Evolutionary conservation across 2,329 filamentous ascomycete genomes (phyloP), one percentile per base, ranked within the genome.

Genomic region (Xylaria sp.): DNA sequence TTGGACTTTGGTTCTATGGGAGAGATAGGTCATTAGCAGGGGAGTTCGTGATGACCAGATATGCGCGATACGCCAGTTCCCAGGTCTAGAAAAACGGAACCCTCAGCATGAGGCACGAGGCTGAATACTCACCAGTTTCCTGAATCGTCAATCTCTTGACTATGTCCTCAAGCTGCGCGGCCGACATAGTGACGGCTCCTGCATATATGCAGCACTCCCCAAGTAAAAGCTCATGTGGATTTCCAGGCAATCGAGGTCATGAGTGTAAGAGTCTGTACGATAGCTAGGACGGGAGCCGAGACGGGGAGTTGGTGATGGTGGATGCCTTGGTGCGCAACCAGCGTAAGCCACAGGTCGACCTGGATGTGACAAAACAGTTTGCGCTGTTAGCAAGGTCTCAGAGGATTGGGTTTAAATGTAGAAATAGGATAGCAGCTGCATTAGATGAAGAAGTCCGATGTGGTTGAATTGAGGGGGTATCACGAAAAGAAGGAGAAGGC

Each of bases 1-100:
- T 94, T 97, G 67, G 90, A 82, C 83, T 93, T 93, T 67, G 91
- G 83, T 83, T 98, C 96, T 97, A 70, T 21, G 66, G 47, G 62
- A 44, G 27, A 59, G 29, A 44, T n/a, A 25, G n/a, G 3, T 9
- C 48, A 27, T 70, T 50, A 71, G 64, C 25, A 64, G 8, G 50
- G 25, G 16, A 55, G 25, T 37, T 58, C 37, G 32, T n/a, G 18
- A 12, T 29, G 5, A 21, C 25, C 9, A 42, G 58, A 25, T 35
- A 44, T 12, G 16, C 18, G 59, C 50, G 50, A 21, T 53, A 3
- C 1, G 12, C 50, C 5, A 18, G 29, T n/a, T 25, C 21, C 0
- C 18, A 32, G 47, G 21, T 5, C 21, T 50, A 18, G n/a, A 51
- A 37, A 8, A 16, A 50, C 37, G 21, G 44, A 42, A 55, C 40